Base-by-base conservation (phyloP, 208 protist genomes). In the Blechomonas ayalai region DNA sequence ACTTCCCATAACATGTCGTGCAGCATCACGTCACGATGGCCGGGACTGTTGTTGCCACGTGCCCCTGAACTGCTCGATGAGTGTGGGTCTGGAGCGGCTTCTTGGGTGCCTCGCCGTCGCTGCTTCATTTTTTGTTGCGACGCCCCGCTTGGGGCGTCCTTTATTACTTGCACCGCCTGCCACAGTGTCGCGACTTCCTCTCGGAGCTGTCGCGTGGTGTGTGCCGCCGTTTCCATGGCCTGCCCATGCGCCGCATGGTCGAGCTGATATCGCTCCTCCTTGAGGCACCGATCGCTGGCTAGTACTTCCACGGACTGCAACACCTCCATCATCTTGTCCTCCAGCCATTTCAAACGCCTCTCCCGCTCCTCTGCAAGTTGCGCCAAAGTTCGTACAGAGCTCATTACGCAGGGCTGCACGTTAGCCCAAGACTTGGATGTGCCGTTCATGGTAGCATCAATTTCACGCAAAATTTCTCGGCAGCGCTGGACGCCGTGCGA, bases 221-320 rank as follows among this genome's bases (percentile, higher is more conserved):
- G n/a, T n/a, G n/a, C n/a, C n/a, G n/a, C n/a, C 40, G 4, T 28
- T 23, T 28, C 35, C 3, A 58, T 4, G 12, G 37, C 40, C 35
- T 6, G 24, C 12, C 24, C 29, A 6, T 51, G 59, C 18, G 25
- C 24, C 3, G 28, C 52, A 6, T 40, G 38, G 43, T 90, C 81
- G 23, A 83, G 22, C 19, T 44, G 59, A 41, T 90, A 79, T 10
- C 81, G 72, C 47, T 77, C 67, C 55, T 90, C 81, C 55, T 85
- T 90, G 10, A 76, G 27, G n/a, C 59, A 48, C 3, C 50, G 53
- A 55, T 85, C 81, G 16, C 34, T 50, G 32, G 73, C 54, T 12
- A 90, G 56, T 6, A 84, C 52, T n/a, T 62, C 28, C 4, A 77
- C 23, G 27, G 54, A 56, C 36, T 68, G 36, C 24, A 66, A 47